Conservation (phyloP, 345 rosid species). For the Lepidium aucheri region DNA sequence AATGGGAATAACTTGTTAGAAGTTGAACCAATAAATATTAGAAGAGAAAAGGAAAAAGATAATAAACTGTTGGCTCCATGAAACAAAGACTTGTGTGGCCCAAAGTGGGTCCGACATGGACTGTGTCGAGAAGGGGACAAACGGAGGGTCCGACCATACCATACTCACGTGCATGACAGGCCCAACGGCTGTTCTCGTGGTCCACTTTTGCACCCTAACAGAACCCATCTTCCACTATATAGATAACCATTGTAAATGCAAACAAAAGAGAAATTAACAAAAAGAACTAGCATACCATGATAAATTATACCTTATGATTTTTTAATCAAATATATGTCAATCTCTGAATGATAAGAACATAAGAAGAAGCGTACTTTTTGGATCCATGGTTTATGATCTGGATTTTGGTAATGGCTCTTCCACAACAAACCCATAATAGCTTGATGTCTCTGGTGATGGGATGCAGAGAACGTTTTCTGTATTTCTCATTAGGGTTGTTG, state of each 20-base stretch:
- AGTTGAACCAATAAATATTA: conserved; percentile 16
- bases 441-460: no score
- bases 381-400: no score
- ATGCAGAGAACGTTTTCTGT: no score
- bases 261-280: background rate
- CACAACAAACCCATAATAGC: no score
- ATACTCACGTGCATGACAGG: conserved; percentile 43
- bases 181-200: conserved; percentile 35
- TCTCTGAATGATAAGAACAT: no score
- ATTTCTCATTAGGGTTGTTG: no score
- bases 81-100: conserved; percentile 17
- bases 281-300: background rate
- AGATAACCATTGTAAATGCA: background rate
- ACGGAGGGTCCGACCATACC: conserved; percentile 35
- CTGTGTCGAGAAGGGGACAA: conserved; percentile 20
- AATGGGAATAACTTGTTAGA: conserved; percentile 2
- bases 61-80: conserved; percentile 4
- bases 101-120: conserved; percentile 20
- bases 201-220: conserved; percentile 22
- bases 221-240: conserved; percentile 15
- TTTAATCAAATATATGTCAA: no score
- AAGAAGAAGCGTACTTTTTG: no score
- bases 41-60: background rate
- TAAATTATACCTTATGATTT: no score
- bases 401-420: no score